Conservation (phyloP, 768 basidiomycete genomes). For the Leccinum fibrillosum region DNA sequence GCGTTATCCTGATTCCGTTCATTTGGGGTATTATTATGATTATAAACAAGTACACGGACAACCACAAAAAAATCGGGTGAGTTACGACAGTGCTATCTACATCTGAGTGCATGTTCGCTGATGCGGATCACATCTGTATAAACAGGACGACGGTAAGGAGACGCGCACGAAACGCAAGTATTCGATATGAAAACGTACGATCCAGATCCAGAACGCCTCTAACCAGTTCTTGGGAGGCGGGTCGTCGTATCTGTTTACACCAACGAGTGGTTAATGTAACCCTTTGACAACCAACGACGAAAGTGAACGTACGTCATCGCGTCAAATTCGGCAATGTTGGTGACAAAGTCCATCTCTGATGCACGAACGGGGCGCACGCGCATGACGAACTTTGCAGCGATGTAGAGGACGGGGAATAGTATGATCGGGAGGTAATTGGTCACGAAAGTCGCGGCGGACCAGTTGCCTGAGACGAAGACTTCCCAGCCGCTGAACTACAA, state of each 20-base stretch:
- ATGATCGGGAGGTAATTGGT: constrained; percentile 41
- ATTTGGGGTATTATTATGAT: not conserved
- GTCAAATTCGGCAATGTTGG: constrained; percentile 26
- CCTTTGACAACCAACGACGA: not conserved
- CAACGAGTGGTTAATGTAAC: not conserved
- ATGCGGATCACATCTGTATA: constrained; percentile 5
- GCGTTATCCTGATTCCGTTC: not conserved
- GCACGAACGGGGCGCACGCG: constrained; percentile 3
- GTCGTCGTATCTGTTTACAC: constrained; percentile 22
- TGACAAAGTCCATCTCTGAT: constrained; percentile 27
- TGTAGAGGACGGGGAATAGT: constrained; percentile 47
- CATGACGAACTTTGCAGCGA: constrained; percentile 23
- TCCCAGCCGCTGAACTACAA: constrained; percentile 38
- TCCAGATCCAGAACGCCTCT: constrained; percentile 29
- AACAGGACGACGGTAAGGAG: not conserved
- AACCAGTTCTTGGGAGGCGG: constrained; percentile 24
- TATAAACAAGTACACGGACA: not conserved
- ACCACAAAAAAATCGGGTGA: not conserved
- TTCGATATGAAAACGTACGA: constrained; percentile 15
- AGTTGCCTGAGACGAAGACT: constrained; percentile 40
- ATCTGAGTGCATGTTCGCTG: not conserved
- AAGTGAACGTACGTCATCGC: constrained; percentile 23
- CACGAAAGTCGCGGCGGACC: constrained; percentile 38
- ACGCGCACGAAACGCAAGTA: not conserved
- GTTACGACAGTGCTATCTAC: not conserved